phyloP scores from a whole-genome alignment of 2,329 filamentous ascomycete genomes.

The Arthrobotrys entomopaga region DNA sequence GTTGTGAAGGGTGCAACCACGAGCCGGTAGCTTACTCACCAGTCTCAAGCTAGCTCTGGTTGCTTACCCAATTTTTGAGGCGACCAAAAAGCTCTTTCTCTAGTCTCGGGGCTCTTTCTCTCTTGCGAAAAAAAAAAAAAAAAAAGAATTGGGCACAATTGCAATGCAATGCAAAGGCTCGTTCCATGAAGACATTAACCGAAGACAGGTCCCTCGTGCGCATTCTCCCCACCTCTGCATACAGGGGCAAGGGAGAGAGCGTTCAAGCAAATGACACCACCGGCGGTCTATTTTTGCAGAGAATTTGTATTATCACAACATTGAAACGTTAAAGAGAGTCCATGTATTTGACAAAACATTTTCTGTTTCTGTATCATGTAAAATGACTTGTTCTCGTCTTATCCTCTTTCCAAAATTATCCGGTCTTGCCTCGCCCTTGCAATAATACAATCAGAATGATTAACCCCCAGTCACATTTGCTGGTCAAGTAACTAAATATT shows the following conservation, averaged over 20 bases:
- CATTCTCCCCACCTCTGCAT: constrained; percentile 25
- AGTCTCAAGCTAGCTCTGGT: constrained; percentile 7
- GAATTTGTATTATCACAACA: constrained; percentile 46
- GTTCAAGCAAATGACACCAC: constrained; percentile 22
- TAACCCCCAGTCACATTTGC: constrained; percentile 10
- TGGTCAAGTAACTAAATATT: neutral
- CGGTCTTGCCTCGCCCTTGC: constrained; percentile 27
- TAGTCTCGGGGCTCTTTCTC: too few species aligned
- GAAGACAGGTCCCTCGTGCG: constrained; percentile 26
- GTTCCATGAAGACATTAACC: constrained; percentile 33
- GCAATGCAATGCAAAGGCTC: constrained; percentile 10
- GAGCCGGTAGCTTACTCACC: constrained; percentile 43
- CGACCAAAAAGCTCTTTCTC: neutral
- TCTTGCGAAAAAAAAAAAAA: neutral
- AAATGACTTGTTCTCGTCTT: constrained; percentile 10
- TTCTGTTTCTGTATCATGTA: constrained; percentile 25
- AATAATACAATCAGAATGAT: constrained; percentile 14
- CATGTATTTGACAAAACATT: constrained; percentile 30
- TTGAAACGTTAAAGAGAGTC: constrained; percentile 7
- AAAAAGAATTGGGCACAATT: constrained; percentile 3
- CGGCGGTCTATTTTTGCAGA: constrained; percentile 43
- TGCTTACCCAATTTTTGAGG: constrained; percentile 10
- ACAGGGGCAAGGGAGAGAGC: constrained; percentile 23
- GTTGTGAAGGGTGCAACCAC: constrained; percentile 11
- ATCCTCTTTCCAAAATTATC: constrained; percentile 16